Conservation (phyloP, 1,284 basidiomycete species). For the Heterobasidion annosum region DNA sequence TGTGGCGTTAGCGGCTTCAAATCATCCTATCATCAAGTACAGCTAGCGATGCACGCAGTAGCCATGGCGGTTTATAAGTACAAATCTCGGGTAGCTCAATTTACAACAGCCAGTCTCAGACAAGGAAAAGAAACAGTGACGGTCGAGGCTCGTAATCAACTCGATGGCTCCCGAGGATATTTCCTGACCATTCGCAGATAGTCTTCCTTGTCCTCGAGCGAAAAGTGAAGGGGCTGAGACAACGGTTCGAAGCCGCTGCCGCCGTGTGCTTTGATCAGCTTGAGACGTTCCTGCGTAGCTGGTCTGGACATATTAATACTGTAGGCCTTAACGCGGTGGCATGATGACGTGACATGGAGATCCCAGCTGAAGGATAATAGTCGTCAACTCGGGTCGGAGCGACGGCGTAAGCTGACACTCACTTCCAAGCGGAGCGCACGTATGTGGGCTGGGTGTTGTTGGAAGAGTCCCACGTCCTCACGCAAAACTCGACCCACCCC, state of each 20-base stretch:
- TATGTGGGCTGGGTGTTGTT: conserved; percentile 52
- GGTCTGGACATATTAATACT: conserved; percentile 37
- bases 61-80: too few relatives aligned
- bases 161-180: conserved; percentile 25
- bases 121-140: too few relatives aligned
- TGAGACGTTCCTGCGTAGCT: conserved; percentile 32
- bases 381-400: not conserved
- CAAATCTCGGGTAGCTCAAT: too few relatives aligned
- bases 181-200: conserved; percentile 25
- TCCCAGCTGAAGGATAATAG: conserved; percentile 31
- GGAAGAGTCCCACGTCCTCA: conserved; percentile 50
- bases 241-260: conserved; percentile 28
- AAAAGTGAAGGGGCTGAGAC: conserved; percentile 29
- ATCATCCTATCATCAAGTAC: too few relatives aligned
- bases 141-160: not conserved
- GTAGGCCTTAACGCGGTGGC: conserved; percentile 45
- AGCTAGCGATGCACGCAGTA: too few relatives aligned
- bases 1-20: too few relatives aligned
- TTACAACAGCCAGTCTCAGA: too few relatives aligned
- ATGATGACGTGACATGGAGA: conserved; percentile 46
- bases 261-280: conserved; percentile 28
- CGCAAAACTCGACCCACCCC: conserved; percentile 50
- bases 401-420: conserved; percentile 11
- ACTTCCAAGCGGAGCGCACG: conserved; percentile 49
- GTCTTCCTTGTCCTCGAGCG: conserved; percentile 28